Evolutionary conservation across 495 filamentous ascomycete species (phyloP).

Genomic region (Parathielavia hyrcaniae): DNA sequence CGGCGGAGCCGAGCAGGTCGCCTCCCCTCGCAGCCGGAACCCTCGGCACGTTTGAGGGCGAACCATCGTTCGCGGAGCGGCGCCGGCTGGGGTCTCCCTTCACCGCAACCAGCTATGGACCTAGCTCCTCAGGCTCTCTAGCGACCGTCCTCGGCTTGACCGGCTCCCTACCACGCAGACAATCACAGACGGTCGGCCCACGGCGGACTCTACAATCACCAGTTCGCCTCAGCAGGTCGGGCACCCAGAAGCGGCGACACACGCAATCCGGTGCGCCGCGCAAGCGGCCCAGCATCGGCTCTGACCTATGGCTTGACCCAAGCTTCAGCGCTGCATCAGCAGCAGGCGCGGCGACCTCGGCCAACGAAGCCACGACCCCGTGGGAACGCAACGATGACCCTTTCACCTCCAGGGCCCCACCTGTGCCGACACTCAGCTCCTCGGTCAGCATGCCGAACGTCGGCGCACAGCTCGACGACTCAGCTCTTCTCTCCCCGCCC

Average conservation of each 20-base stretch:
- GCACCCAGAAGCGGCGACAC: slow-evolving; percentile 44
- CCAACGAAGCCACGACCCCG: slow-evolving; percentile 18
- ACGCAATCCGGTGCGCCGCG: slow-evolving; percentile 34
- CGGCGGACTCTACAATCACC: slow-evolving; percentile 43
- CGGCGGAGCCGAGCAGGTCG: slow-evolving; percentile 11
- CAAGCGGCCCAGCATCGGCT: slow-evolving; percentile 38
- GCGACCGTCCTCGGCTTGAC: slow-evolving; percentile 34
- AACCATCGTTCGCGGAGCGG: slow-evolving; percentile 30
- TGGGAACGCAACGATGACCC: slow-evolving; percentile 25
- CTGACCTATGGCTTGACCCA: slow-evolving; percentile 32
- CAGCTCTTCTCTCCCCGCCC: slow-evolving; percentile 30
- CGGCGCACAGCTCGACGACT: slow-evolving; percentile 17
- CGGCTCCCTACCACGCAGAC: slow-evolving; percentile 32
- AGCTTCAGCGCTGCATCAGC: slow-evolving; percentile 8
- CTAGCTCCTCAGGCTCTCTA: slow-evolving; percentile 43
- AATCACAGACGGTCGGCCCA: slow-evolving; percentile 40
- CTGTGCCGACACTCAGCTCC: slow-evolving; percentile 18
- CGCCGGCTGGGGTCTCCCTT: slow-evolving; percentile 57
- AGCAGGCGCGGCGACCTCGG: not conserved
- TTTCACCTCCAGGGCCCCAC: slow-evolving; percentile 29
- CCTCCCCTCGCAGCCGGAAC: slow-evolving; percentile 6
- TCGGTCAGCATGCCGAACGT: slow-evolving; percentile 25
- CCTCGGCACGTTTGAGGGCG: slow-evolving; percentile 21
- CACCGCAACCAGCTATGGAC: slow-evolving; percentile 48
- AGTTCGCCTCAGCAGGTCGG: slow-evolving; percentile 41